Evolutionary conservation across 2,329 filamentous ascomycete genomes (phyloP).

Genomic region (Decorospora gaudefroyi): DNA sequence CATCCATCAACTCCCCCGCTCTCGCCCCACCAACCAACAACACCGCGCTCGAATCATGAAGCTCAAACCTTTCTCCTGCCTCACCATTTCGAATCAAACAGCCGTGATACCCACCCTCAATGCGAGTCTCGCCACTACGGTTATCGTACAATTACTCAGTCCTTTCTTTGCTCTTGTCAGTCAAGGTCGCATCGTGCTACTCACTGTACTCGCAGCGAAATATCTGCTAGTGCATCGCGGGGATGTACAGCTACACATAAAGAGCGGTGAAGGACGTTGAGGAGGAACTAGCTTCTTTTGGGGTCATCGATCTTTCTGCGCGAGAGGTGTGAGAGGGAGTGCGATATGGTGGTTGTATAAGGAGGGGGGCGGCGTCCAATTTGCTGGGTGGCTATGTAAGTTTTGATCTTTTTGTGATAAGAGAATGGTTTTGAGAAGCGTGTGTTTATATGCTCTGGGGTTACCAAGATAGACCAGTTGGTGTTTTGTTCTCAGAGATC

Average conservation of each 20-base stretch:
- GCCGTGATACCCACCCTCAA: constrained; percentile 26
- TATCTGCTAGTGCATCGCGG: constrained; percentile 54
- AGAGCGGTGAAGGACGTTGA: constrained; percentile 30
- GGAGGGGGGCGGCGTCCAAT: no score
- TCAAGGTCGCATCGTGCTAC: constrained; percentile 56
- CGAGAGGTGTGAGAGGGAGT: constrained; percentile 35
- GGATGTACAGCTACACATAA: constrained; percentile 29
- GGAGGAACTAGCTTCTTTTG: constrained; percentile 36
- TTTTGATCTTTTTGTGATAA: no score
- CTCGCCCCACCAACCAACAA: constrained; percentile 7
- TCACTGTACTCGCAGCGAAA: constrained; percentile 58
- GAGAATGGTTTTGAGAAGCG: no score
- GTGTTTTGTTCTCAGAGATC: no score
- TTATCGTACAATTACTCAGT: constrained; percentile 55
- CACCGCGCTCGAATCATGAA: no score
- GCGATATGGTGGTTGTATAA: constrained; percentile 31
- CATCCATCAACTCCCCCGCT: constrained; percentile 5
- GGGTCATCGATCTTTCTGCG: constrained; percentile 38
- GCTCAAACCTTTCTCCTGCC: no score
- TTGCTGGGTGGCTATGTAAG: no score
- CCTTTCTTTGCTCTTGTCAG: constrained; percentile 55
- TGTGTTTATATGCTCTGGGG: no score
- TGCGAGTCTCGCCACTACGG: constrained; percentile 58
- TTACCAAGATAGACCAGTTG: no score
- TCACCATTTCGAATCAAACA: no score